These are phyloP conservation scores for Solanum gracilifrons DNA, from an alignment of 257 asterid genomes.

Conservation along the genomic window DNA sequence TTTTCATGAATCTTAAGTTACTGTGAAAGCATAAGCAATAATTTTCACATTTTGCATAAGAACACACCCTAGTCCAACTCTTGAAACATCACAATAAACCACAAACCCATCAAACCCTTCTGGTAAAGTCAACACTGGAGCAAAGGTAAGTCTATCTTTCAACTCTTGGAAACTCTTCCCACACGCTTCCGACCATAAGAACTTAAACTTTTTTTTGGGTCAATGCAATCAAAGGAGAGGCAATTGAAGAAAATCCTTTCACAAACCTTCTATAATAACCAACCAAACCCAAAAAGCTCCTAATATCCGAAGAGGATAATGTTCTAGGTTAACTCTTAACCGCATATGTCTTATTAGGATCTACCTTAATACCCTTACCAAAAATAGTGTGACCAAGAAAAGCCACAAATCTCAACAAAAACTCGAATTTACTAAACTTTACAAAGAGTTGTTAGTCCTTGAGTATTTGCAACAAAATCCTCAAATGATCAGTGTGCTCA, in stretches of 20 bases:
- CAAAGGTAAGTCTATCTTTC: background rate
- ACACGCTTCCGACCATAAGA: background rate
- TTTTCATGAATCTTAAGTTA: background rate
- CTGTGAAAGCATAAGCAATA: background rate
- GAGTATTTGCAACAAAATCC: background rate
- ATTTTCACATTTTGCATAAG: background rate
- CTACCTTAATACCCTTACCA: background rate
- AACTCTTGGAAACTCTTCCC: background rate
- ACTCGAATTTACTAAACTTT: background rate
- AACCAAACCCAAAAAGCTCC: background rate
- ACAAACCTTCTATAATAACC: background rate
- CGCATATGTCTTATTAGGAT: background rate
- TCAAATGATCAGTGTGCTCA: background rate
- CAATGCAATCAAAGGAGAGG: background rate
- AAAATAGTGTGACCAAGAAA: background rate
- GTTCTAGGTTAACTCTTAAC: background rate
- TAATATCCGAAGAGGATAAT: background rate
- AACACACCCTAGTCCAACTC: background rate
- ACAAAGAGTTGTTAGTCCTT: background rate
- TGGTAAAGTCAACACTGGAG: background rate
- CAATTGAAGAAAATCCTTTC: background rate
- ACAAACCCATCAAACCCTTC: background rate
- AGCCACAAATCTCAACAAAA: background rate
- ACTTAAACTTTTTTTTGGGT: background rate
- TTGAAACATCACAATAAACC: background rate